Evolutionary conservation across 2,329 filamentous ascomycete species (phyloP).

Genomic region (Fusarium sp.): DNA sequence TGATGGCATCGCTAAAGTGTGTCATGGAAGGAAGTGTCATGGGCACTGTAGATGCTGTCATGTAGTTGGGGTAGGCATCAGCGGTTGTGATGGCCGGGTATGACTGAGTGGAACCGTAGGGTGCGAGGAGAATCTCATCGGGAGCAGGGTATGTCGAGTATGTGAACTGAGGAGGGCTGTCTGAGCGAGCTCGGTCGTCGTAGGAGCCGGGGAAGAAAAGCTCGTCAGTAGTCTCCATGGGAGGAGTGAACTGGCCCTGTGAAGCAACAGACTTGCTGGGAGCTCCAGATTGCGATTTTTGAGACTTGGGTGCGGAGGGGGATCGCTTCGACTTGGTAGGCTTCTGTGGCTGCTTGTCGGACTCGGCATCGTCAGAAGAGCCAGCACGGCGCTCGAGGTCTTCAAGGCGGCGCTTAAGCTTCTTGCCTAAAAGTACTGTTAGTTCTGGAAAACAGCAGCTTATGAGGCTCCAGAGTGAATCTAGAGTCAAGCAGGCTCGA

Average conservation of each 20-base stretch:
- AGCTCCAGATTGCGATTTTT: slow-evolving; percentile 42
- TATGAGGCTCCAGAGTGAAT: not conserved
- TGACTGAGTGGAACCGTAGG: slow-evolving; percentile 63
- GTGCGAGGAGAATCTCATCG: slow-evolving; percentile 69
- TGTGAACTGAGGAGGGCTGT: slow-evolving; percentile 74
- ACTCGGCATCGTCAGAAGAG: slow-evolving; percentile 57
- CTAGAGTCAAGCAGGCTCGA: slow-evolving; percentile 36
- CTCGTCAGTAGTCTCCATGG: slow-evolving; percentile 70
- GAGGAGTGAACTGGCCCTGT: slow-evolving; percentile 68
- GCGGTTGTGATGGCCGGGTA: slow-evolving; percentile 62
- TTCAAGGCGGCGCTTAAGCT: slow-evolving; percentile 89
- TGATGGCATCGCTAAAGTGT: slow-evolving; percentile 71
- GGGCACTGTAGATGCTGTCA: slow-evolving; percentile 61
- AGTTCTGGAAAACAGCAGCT: slow-evolving; percentile 10
- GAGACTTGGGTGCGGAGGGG: slow-evolving; percentile 41
- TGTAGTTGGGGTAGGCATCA: slow-evolving; percentile 66
- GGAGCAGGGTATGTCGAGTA: slow-evolving; percentile 75
- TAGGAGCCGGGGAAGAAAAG: slow-evolving; percentile 69
- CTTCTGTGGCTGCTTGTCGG: slow-evolving; percentile 43
- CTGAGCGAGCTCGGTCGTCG: slow-evolving; percentile 74
- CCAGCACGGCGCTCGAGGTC: slow-evolving; percentile 83
- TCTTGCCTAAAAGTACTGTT: slow-evolving; percentile 71
- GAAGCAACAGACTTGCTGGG: slow-evolving; percentile 52
- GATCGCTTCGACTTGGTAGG: slow-evolving; percentile 46
- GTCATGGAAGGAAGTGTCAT: slow-evolving; percentile 72